Base-by-base conservation (phyloP, 257 asterid genomes). In the Nicotiana obtusifolia region DNA sequence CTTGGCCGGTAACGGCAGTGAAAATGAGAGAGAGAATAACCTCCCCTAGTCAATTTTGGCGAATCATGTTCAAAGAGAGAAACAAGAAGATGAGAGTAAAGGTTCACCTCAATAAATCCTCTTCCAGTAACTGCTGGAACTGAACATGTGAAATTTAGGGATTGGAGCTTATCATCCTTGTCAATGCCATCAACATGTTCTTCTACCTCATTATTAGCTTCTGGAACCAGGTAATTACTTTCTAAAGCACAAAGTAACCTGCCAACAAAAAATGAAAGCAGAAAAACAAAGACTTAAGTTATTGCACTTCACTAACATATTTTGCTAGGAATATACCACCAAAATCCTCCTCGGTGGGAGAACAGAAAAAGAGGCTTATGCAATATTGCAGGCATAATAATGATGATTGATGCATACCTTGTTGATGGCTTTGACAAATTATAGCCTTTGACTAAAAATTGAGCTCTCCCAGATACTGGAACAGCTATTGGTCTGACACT, bases 31-130 rank as follows among this genome's bases (percentile, higher is more conserved):
- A 53, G 2, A 17, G 59, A 53, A 13, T 53, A 14, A 53, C 15
- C n/a, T 53, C 59, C 20, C 19, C 19, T 53, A 1, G 30, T 73
- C 79, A 47, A 5, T 22, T 75, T 75, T 16, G 26, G 26, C 5
- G 52, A 22, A 73, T 73, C 59, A 73, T 15, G 79, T n/a, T 49
- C 24, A 73, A 24, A 26, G 24, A 75, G 44, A 57, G 52, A 73
- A 75, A 75, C 62, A 30, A 49, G 24, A 75, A 75, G 24, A 37
- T 53, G 80, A 49, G 37, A 11, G 15, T 26, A 26, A 75, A 75
- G 80, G 26, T 77, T 79, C 81, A 93, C 97, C 94, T 93, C 97
- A 30, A 91, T 84, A 84, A 91, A 93, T 80, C 97, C 97, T 89
- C 97, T 89, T 80, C 97, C 97, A 62, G 83, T 77, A 16, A 87